Percentiles rank a stretch among this genome's conserved stretches.
Conservation (phyloP, 2,329 filamentous ascomycete genomes). For the Ophiostoma piceae region DNA sequence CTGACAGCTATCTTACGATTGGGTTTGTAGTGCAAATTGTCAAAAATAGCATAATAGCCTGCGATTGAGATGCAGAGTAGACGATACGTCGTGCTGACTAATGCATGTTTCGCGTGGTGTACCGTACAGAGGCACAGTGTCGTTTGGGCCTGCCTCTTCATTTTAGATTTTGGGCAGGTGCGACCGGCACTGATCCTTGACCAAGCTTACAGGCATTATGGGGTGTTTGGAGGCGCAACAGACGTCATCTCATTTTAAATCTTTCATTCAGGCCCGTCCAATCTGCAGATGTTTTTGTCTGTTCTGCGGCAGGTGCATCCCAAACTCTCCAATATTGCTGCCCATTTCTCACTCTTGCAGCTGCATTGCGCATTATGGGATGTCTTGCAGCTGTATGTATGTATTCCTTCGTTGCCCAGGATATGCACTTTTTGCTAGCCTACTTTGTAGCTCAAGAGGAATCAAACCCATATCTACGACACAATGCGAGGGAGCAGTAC, state of each 20-base stretch:
- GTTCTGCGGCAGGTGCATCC: not conserved
- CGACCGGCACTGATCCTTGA: not conserved
- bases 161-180: constrained; percentile 7
- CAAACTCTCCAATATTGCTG: not conserved
- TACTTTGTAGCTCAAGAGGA: too few relatives aligned
- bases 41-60: not conserved
- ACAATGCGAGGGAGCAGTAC: not conserved
- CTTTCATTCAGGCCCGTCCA: not conserved
- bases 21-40: not conserved
- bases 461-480: too few relatives aligned
- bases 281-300: not conserved
- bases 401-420: not conserved
- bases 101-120: not conserved
- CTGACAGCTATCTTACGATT: not conserved
- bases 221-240: constrained; percentile 10
- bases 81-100: not conserved
- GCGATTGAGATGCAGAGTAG: too few relatives aligned
- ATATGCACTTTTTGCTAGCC: not conserved
- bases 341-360: constrained; percentile 4
- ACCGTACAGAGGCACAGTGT: not conserved
- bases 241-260: constrained; percentile 19
- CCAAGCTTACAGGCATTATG: constrained; percentile 5
- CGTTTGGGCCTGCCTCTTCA: not conserved
- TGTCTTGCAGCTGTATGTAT: not conserved
- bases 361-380: not conserved